phyloP scores from a whole-genome alignment of 495 filamentous ascomycete genomes.

The Penicillium desertorum region DNA sequence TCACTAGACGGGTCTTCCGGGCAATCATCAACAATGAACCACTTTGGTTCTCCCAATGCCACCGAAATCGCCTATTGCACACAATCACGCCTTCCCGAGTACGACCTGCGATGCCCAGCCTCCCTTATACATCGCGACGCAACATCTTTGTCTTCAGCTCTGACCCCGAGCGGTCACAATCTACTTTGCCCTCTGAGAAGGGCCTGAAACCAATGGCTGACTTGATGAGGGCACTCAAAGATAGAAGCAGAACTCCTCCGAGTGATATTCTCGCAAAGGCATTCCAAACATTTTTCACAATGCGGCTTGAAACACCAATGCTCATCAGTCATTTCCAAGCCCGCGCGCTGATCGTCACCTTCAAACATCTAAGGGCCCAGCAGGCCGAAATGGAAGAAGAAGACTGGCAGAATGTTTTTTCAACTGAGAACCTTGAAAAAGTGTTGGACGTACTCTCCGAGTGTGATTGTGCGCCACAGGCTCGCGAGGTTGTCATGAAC shows the following conservation, averaged over 20 bases:
- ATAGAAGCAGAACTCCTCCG: constrained; percentile 55
- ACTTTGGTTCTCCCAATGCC: constrained; percentile 48
- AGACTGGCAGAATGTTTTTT: constrained; percentile 44
- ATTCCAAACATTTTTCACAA: constrained; percentile 62
- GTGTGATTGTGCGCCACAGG: constrained; percentile 36
- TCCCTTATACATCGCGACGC: constrained; percentile 32
- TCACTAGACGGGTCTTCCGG: constrained; percentile 72
- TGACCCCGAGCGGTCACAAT: constrained; percentile 22
- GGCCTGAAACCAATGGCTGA: constrained; percentile 48
- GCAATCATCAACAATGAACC: constrained; percentile 66
- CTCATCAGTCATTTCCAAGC: constrained; percentile 67
- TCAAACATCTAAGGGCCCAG: constrained; percentile 54
- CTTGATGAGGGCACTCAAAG: constrained; percentile 34
- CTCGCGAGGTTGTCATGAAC: constrained; percentile 39
- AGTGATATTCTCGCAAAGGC: constrained; percentile 59
- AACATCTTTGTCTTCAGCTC: constrained; percentile 38
- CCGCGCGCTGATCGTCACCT: constrained; percentile 52
- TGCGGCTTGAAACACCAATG: constrained; percentile 47
- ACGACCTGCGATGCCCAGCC: constrained; percentile 17
- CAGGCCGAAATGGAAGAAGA: constrained; percentile 37
- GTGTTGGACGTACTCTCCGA: constrained; percentile 43
- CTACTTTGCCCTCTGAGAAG: constrained; percentile 39
- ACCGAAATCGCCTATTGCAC: constrained; percentile 36
- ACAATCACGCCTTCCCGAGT: constrained; percentile 31
- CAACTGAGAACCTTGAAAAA: constrained; percentile 51